phyloP scores from a whole-genome alignment of 495 filamentous ascomycete species.

The Rhypophila decipiens region DNA sequence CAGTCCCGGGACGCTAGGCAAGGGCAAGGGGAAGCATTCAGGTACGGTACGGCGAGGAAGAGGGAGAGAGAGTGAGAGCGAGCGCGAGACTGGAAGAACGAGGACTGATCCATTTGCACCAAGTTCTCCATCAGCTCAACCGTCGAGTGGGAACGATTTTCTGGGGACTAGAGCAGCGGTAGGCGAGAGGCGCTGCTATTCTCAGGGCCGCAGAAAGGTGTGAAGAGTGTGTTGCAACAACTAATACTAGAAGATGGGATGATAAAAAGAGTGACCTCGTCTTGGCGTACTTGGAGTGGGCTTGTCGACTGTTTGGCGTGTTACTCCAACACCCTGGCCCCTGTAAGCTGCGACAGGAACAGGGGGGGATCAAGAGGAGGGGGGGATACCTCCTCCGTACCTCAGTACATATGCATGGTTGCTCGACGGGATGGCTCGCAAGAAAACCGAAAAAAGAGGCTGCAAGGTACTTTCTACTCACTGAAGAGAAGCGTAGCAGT shows the following conservation, averaged over 20 bases:
- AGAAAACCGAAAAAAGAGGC: neutral
- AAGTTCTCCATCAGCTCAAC: conserved; percentile 5
- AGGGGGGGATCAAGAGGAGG: conserved; percentile 10
- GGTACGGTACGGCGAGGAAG: neutral
- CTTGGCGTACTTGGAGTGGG: conserved; percentile 21
- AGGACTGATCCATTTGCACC: conserved; percentile 1
- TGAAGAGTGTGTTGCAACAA: conserved; percentile 6
- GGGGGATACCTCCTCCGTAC: too few species aligned
- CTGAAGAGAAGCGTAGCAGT: too few species aligned
- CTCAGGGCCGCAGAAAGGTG: conserved; percentile 12
- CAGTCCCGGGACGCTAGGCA: conserved; percentile 5
- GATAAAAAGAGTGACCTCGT: conserved; percentile 11
- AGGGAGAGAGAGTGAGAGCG: neutral
- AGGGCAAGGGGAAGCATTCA: too few species aligned
- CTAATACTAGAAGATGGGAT: conserved; percentile 23
- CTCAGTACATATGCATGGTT: conserved; percentile 4
- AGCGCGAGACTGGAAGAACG: neutral
- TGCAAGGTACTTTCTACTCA: conserved; percentile 8
- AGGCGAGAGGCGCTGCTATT: conserved; percentile 41
- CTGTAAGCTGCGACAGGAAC: conserved; percentile 15
- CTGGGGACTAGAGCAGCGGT: conserved; percentile 19
- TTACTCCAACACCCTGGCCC: conserved; percentile 12
- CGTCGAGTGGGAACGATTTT: conserved; percentile 5
- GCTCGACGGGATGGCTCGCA: conserved; percentile 4
- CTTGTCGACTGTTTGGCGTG: conserved; percentile 18